Conservation (phyloP, 23 red algal genomes). For the Agarophyton chilense region DNA sequence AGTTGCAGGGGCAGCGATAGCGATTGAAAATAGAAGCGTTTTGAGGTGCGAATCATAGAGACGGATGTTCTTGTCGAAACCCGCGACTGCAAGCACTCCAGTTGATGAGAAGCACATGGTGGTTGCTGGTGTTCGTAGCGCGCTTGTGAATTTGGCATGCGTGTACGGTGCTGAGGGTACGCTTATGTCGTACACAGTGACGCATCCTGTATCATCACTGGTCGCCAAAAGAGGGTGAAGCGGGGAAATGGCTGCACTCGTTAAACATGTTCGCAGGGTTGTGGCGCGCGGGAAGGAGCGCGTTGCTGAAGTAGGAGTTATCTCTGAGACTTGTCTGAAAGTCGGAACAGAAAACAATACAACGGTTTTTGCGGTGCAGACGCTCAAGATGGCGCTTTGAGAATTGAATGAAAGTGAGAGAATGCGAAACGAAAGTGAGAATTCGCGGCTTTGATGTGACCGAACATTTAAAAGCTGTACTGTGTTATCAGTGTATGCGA, state of each 20-base stretch:
- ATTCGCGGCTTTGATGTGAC: not conserved
- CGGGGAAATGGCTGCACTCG: constrained; percentile 49
- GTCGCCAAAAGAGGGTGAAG: constrained; percentile 24
- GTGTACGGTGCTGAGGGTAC: not conserved
- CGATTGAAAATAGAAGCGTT: constrained; percentile 34
- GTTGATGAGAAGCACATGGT: constrained; percentile 21
- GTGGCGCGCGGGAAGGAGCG: constrained; percentile 2
- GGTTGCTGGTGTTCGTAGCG: constrained; percentile 48
- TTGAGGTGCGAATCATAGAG: constrained; percentile 48
- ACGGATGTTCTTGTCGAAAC: constrained; percentile 69
- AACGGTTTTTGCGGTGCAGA: not conserved
- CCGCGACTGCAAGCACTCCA: constrained; percentile 13
- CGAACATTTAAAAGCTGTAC: not conserved
- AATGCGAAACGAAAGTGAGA: not conserved
- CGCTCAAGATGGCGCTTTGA: not conserved
- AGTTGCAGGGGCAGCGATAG: constrained; percentile 31
- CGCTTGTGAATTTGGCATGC: constrained; percentile 30
- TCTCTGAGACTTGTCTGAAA: constrained; percentile 5
- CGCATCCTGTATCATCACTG: constrained; percentile 48
- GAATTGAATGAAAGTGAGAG: constrained; percentile 2
- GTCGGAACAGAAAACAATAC: not conserved
- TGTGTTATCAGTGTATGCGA: not conserved
- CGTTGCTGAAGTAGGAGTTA: constrained; percentile 3
- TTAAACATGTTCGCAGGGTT: constrained; percentile 17
- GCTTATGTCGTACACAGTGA: constrained; percentile 57